Evolutionary conservation across 371 early-diverging fungal genomes (phyloP), one percentile per base, ranked within the genome.

Genomic region (Sporodiniella umbellata): DNA sequence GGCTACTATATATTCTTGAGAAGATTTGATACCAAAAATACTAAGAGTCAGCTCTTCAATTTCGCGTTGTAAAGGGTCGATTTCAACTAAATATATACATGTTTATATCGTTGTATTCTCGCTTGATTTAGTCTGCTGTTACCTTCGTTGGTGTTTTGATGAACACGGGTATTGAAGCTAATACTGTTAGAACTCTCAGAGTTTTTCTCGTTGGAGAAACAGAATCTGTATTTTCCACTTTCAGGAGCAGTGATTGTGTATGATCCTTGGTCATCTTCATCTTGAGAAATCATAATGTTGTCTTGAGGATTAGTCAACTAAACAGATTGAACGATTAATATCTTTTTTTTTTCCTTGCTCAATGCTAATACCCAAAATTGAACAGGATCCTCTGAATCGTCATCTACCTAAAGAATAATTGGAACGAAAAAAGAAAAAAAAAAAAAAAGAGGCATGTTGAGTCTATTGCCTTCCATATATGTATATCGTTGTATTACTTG

Each of bases 1-100:
- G 15, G 68, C 69, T 23, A 83, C 71, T 58, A 88, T 80, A 58
- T 86, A 88, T 55, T 86, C 84, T 63, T 89, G 89, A 53, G 88
- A 87, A 31, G 85, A 85, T 59, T 78, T 80, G 51, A 90, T 72
- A 33, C 75, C 79, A 54, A 73, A 66, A 31, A 90, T 73, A 44
- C 79, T 81, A 8, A 80, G 76, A 24, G 83, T 82, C 57, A 90
- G 63, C 54, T 80, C 81, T 24, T 75, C 72, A 42, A 90, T 84
- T 62, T 86, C 88, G 10, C 66, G 56, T 59, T 83, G 77, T 44
- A 90, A 64, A 44, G 86, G 85, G 59, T 86, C 83, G 35, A 66
- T 71, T 45, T 76, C 66, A 33, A 56, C 83, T 71, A 49, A 3
- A 30, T n/a, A n/a, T n/a, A 7, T 1, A 8, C 11, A 21, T 2